phyloP scores from a whole-genome alignment of 179 eudicot genomes.

The Camellia oleifera region DNA sequence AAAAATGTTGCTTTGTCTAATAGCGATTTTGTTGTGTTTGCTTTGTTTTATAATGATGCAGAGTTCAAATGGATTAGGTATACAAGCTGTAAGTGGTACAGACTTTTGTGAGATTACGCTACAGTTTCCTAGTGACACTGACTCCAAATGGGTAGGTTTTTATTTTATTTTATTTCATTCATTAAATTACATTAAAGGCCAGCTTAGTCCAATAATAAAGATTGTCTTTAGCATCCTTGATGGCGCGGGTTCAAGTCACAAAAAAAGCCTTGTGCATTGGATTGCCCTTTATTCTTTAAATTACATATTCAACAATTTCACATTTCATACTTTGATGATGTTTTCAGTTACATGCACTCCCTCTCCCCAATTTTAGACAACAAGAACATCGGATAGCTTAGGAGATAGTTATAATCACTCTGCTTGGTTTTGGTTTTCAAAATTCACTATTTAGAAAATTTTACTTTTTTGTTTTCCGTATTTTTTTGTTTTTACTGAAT shows the following conservation, averaged over 20 bases:
- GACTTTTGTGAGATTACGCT: conserved; percentile 66
- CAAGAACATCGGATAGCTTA: not conserved
- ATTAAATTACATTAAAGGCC: not conserved
- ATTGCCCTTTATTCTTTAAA: not conserved
- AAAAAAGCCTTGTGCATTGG: too few relatives aligned
- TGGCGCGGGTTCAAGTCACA: too few relatives aligned
- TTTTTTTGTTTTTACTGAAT: too few relatives aligned
- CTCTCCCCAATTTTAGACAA: not conserved
- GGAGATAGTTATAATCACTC: not conserved
- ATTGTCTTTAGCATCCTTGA: too few relatives aligned
- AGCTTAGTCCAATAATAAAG: too few relatives aligned
- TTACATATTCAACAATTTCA: not conserved
- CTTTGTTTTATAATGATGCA: conserved; percentile 25
- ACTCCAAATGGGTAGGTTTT: conserved; percentile 79
- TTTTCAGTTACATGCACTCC: not conserved
- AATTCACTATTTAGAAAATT: too few relatives aligned
- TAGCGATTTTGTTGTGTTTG: not conserved
- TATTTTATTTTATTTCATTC: not conserved
- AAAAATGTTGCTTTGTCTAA: not conserved
- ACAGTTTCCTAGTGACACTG: conserved; percentile 74
- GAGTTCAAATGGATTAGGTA: conserved; percentile 86
- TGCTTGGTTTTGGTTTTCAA: too few relatives aligned
- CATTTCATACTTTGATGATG: not conserved
- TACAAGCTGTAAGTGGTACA: conserved; percentile 54
- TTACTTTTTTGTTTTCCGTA: too few relatives aligned